Evolutionary conservation across 2,329 filamentous ascomycete species (phyloP).

Genomic region (Emergomyces pasteurianus): DNA sequence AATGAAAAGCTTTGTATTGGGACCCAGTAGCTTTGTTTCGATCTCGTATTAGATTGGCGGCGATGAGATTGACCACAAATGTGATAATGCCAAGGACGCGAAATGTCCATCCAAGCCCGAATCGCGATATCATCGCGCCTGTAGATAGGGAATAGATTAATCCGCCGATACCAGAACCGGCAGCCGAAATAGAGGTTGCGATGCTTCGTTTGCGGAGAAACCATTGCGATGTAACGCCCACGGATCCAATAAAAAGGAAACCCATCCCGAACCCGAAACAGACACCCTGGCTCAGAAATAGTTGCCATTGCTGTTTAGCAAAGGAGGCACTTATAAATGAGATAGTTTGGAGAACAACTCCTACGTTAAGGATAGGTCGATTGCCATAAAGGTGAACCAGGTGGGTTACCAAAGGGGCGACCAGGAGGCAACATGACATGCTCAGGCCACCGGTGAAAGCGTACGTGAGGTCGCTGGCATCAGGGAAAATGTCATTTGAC

Average conservation of each 20-base stretch:
- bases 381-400: constrained; percentile 43
- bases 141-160: constrained; percentile 47
- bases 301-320: constrained; percentile 45
- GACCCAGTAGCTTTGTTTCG: constrained; percentile 46
- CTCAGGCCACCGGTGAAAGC: constrained; percentile 50
- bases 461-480: constrained; percentile 43
- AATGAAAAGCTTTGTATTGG: constrained; percentile 42
- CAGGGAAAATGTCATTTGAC: constrained; percentile 42
- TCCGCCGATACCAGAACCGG: constrained; percentile 49
- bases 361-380: constrained; percentile 42
- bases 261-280: constrained; percentile 54
- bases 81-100: constrained; percentile 47
- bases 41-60: constrained; percentile 43
- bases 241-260: constrained; percentile 47
- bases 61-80: constrained; percentile 41
- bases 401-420: constrained; percentile 45
- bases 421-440: constrained; percentile 45
- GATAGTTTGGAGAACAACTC: constrained; percentile 42
- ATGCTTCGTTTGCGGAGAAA: constrained; percentile 46
- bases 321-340: constrained; percentile 48
- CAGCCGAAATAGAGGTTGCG: constrained; percentile 48
- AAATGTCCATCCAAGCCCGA: constrained; percentile 50
- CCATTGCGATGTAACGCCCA: constrained; percentile 49
- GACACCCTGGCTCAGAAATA: constrained; percentile 49
- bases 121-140: constrained; percentile 44